Conservation (phyloP, 495 filamentous ascomycete genomes). For the Penicillium salamii region DNA sequence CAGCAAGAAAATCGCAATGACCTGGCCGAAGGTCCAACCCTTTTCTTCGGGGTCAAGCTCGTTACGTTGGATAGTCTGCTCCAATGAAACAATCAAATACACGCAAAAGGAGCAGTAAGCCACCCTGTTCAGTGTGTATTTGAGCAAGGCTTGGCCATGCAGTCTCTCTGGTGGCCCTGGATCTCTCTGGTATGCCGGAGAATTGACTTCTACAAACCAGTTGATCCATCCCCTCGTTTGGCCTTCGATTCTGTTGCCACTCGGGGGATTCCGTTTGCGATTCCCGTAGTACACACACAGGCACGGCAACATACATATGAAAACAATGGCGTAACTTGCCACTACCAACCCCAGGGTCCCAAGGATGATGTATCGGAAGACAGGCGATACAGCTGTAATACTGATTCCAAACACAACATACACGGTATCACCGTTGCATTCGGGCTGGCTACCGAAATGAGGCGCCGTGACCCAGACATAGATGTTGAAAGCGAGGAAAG, state of each 20-base stretch:
- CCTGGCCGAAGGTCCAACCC: conserved; percentile 17
- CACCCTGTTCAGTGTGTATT: conserved; percentile 10
- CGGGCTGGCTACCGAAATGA: conserved; percentile 12
- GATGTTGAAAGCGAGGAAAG: conserved; percentile 16
- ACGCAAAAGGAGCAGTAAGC: conserved; percentile 15
- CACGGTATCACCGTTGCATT: conserved; percentile 10
- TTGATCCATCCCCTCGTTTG: not conserved
- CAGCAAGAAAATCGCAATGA: conserved; percentile 20
- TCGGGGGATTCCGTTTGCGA: not conserved
- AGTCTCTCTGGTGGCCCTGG: not conserved
- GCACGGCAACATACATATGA: conserved; percentile 14
- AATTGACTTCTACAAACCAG: conserved; percentile 8
- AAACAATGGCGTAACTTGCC: conserved; percentile 4
- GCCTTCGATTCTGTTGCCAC: conserved; percentile 2
- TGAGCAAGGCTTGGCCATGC: conserved; percentile 6
- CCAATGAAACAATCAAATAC: conserved; percentile 19
- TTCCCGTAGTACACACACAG: not conserved
- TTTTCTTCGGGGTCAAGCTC: conserved; percentile 11
- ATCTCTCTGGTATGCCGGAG: not conserved
- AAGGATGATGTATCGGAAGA: conserved; percentile 19
- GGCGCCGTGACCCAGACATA: conserved; percentile 18
- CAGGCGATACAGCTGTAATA: conserved; percentile 13
- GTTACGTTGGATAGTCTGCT: conserved; percentile 18
- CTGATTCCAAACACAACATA: conserved; percentile 19
- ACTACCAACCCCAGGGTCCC: conserved; percentile 6